Conservation (phyloP, 2,329 filamentous ascomycete genomes). For the Colletotrichum spinosum region DNA sequence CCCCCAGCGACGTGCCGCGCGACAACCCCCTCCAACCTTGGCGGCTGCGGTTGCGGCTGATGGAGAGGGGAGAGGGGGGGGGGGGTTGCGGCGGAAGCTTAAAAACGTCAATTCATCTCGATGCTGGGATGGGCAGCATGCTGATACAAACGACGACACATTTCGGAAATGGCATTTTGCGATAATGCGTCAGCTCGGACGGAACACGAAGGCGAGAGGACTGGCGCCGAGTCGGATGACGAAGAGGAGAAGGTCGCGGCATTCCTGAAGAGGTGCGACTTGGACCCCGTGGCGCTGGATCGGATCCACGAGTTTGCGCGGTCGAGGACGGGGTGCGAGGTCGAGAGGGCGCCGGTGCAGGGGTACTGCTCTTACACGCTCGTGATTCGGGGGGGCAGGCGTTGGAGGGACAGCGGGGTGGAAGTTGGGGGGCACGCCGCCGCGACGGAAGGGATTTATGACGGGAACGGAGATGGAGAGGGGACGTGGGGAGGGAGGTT, state of each 20-base stretch:
- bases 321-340: slow-evolving; percentile 35
- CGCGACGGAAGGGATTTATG: background rate
- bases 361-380: slow-evolving; percentile 66
- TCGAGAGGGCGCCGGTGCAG: slow-evolving; percentile 53
- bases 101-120: background rate
- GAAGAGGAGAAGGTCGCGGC: slow-evolving; percentile 13
- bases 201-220: background rate
- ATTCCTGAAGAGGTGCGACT: slow-evolving; percentile 17
- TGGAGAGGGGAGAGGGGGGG: background rate
- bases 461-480: background rate
- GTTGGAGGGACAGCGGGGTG: slow-evolving; percentile 15
- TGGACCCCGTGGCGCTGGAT: background rate
- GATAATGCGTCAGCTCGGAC: background rate
- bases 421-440: too few species aligned
- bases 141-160: background rate
- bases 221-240: background rate
- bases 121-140: background rate
- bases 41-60: background rate
- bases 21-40: too few species aligned
- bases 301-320: slow-evolving; percentile 45
- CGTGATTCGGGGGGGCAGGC: slow-evolving; percentile 46
- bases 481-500: slow-evolving; percentile 45
- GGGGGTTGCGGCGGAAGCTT: background rate
- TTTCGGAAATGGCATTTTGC: background rate
- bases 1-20: background rate